These are phyloP conservation scores for Tulasnella sp. DNA, from an alignment of 768 basidiomycete species.

Conservation along the genomic window DNA sequence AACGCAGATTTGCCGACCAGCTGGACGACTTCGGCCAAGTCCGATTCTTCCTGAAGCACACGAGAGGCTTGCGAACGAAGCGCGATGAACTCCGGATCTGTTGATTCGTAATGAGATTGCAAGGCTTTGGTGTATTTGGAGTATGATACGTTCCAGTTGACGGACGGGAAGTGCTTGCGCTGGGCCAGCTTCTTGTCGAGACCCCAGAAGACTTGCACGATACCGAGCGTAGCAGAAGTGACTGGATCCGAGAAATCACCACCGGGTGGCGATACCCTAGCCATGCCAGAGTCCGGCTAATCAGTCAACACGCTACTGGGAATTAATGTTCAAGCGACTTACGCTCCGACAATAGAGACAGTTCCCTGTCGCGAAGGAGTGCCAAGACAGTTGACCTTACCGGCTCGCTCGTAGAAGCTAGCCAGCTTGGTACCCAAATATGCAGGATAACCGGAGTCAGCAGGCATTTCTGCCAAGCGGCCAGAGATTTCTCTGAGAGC, in stretches of 20 bases:
- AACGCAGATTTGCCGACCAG: conserved; percentile 98
- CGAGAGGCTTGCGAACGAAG: conserved; percentile 90
- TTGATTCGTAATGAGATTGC: conserved; percentile 86
- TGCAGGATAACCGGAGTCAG: conserved; percentile 95
- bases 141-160: conserved; percentile 99
- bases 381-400: conserved; percentile 90
- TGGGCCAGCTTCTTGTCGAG: conserved; percentile 99
- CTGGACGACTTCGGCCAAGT: conserved; percentile 97
- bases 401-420: conserved; percentile 97
- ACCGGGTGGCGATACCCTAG: conserved; percentile 94
- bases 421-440: conserved; percentile 95
- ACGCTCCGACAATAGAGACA: conserved; percentile 99
- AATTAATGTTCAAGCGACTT: conserved; percentile 42
- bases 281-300: conserved; percentile 3
- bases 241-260: conserved; percentile 99
- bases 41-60: conserved; percentile 97
- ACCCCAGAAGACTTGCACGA: conserved; percentile 99
- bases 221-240: conserved; percentile 93
- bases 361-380: conserved; percentile 85
- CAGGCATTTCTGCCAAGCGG: conserved; percentile 99
- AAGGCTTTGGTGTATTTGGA: conserved; percentile 96
- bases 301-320: background rate
- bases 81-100: conserved; percentile 86
- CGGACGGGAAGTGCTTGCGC: conserved; percentile 99
- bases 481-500: conserved; percentile 98